These are phyloP conservation scores for Hymenoscyphus fructigenus DNA, from an alignment of 2,329 filamentous ascomycete species.

Conservation along the genomic window DNA sequence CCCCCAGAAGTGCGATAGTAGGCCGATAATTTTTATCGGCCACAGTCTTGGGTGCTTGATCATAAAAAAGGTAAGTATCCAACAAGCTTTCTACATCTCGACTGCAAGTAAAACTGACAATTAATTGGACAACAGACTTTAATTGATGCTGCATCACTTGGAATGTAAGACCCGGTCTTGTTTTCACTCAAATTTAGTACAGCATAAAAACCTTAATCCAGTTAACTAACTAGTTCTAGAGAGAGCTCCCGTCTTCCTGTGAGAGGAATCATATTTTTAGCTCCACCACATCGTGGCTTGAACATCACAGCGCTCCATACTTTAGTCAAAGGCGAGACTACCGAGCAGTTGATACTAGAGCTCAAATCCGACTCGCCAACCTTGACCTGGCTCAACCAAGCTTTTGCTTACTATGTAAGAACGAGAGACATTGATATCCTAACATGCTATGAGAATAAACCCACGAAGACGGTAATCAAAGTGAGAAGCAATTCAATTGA, in stretches of 20 bases:
- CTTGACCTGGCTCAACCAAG: not conserved
- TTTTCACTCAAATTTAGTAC: no score
- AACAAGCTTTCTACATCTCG: no score
- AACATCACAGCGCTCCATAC: slow-evolving; percentile 24
- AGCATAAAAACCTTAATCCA: no score
- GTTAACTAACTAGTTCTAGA: no score
- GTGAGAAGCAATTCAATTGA: not conserved
- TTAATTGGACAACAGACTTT: no score
- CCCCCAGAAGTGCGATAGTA: not conserved
- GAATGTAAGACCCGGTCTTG: no score
- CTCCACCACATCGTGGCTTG: slow-evolving; percentile 30
- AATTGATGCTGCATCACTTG: no score
- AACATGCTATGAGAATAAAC: not conserved
- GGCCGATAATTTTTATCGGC: slow-evolving; percentile 35
- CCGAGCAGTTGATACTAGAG: slow-evolving; percentile 1
- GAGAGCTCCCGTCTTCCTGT: slow-evolving; percentile 9
- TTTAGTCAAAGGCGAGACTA: slow-evolving; percentile 25
- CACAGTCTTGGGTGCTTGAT: slow-evolving; percentile 41
- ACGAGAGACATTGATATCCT: not conserved
- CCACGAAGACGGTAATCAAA: not conserved
- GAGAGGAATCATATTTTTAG: slow-evolving; percentile 27
- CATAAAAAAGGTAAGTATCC: slow-evolving; percentile 34
- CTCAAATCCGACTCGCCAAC: not conserved
- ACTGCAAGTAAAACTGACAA: no score
- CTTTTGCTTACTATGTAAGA: not conserved